Evolutionary conservation across 768 basidiomycete species (phyloP).

Genomic region (Lactifluus volemus): DNA sequence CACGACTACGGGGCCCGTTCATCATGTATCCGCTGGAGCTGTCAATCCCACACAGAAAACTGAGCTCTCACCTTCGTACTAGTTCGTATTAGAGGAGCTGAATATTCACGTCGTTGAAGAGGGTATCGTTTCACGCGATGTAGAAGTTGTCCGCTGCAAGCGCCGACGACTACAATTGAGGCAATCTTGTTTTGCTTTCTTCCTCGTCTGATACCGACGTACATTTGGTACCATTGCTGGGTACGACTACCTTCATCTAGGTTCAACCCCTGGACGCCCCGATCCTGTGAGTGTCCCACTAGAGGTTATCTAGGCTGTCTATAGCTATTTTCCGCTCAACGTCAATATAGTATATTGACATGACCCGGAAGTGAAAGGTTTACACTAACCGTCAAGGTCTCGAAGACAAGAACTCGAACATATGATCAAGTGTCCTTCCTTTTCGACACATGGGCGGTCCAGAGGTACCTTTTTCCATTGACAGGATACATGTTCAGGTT

Average conservation of each 20-base stretch:
- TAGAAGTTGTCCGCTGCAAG: slow-evolving; percentile 62
- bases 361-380: too few relatives aligned
- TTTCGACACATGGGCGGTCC: too few relatives aligned
- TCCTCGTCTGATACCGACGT: too few relatives aligned
- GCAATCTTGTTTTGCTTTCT: too few relatives aligned
- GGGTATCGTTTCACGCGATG: slow-evolving; percentile 66
- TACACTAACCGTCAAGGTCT: too few relatives aligned
- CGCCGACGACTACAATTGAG: slow-evolving; percentile 14
- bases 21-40: slow-evolving; percentile 51
- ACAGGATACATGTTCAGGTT: too few relatives aligned
- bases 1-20: slow-evolving; percentile 31
- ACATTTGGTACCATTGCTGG: background rate
- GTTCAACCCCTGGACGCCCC: slow-evolving; percentile 33
- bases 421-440: too few relatives aligned
- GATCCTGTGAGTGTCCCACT: slow-evolving; percentile 28
- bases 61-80: slow-evolving; percentile 24
- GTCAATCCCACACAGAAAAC: slow-evolving; percentile 41
- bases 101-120: slow-evolving; percentile 45
- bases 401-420: too few relatives aligned
- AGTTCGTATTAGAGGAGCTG: background rate
- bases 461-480: too few relatives aligned
- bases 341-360: slow-evolving; percentile 39
- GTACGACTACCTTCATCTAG: slow-evolving; percentile 21
- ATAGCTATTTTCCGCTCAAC: slow-evolving; percentile 29
- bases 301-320: slow-evolving; percentile 35